These are phyloP conservation scores for Fusarium nelsonii DNA, from an alignment of 2,329 filamentous ascomycete species.

Conservation along the genomic window DNA sequence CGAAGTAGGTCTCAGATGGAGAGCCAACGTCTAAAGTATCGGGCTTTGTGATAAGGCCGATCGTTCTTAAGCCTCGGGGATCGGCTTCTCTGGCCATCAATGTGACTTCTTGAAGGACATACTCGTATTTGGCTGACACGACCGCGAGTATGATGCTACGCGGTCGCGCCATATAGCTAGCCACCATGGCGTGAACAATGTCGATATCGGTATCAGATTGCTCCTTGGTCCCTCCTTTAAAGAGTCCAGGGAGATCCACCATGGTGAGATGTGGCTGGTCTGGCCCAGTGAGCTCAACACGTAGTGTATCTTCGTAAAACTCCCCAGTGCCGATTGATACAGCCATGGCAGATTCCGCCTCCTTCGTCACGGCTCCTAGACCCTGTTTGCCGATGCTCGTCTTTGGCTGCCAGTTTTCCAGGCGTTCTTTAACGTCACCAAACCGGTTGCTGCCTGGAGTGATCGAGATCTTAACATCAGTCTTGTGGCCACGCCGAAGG, in stretches of 20 bases:
- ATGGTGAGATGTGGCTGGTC: conserved; percentile 67
- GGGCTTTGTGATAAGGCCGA: conserved; percentile 71
- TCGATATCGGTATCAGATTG: conserved; percentile 60
- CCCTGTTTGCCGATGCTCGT: conserved; percentile 30
- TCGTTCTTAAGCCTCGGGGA: conserved; percentile 56
- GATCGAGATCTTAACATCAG: conserved; percentile 53
- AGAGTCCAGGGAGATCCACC: conserved; percentile 69
- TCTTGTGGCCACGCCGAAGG: conserved; percentile 56
- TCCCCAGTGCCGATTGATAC: conserved; percentile 52
- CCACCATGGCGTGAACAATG: conserved; percentile 62
- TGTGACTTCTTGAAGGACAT: conserved; percentile 69
- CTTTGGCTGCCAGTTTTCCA: conserved; percentile 35
- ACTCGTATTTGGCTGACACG: conserved; percentile 68
- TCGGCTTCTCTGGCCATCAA: conserved; percentile 55
- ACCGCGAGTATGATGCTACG: conserved; percentile 72
- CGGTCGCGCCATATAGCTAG: conserved; percentile 67
- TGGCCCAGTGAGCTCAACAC: conserved; percentile 63
- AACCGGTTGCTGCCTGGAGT: conserved; percentile 35
- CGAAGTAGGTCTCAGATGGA: conserved; percentile 57
- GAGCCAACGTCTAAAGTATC: conserved; percentile 52
- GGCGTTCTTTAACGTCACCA: not conserved
- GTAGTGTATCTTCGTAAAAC: conserved; percentile 63
- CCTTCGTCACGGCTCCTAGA: conserved; percentile 53
- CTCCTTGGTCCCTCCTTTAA: conserved; percentile 56
- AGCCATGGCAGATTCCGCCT: conserved; percentile 63